phyloP scores from a whole-genome alignment of 768 basidiomycete genomes.

The Naganishia antarctica region DNA sequence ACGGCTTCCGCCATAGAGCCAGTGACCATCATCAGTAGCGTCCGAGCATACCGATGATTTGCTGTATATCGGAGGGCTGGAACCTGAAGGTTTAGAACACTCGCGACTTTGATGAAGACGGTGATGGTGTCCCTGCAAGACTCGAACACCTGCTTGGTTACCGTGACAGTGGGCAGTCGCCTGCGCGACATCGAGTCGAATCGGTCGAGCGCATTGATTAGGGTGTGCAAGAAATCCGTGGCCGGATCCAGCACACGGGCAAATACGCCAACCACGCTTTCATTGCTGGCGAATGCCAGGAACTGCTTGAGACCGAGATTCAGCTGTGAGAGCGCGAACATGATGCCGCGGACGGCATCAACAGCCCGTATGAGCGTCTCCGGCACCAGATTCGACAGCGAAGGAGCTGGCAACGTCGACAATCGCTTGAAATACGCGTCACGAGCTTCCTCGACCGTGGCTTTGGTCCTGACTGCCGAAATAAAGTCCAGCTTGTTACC shows the following conservation, averaged over 20 bases:
- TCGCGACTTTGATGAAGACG: constrained; percentile 80
- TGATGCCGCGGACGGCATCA: constrained; percentile 83
- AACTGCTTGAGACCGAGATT: constrained; percentile 85
- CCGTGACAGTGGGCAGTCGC: constrained; percentile 61
- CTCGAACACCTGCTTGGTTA: constrained; percentile 74
- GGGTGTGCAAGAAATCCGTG: constrained; percentile 68
- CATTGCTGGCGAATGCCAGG: constrained; percentile 72
- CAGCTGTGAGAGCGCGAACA: constrained; percentile 87
- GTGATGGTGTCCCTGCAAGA: constrained; percentile 76
- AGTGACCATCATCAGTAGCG: constrained; percentile 78
- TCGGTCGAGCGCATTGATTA: constrained; percentile 82
- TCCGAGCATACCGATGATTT: constrained; percentile 80
- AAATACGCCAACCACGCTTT: constrained; percentile 72
- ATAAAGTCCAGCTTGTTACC: constrained; percentile 13
- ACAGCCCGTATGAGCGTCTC: constrained; percentile 64
- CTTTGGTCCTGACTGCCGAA: constrained; percentile 6
- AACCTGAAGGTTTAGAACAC: constrained; percentile 68
- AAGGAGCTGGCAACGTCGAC: constrained; percentile 64
- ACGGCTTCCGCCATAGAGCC: constrained; percentile 85
- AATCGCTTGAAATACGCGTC: constrained; percentile 93
- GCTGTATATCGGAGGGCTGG: constrained; percentile 62
- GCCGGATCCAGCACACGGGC: constrained; percentile 82
- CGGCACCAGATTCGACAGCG: constrained; percentile 60
- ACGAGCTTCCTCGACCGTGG: constrained; percentile 64
- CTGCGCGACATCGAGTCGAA: constrained; percentile 75